Conservation (phyloP, 805 yeast genomes). For the Saccharomycopsis schoenii region DNA sequence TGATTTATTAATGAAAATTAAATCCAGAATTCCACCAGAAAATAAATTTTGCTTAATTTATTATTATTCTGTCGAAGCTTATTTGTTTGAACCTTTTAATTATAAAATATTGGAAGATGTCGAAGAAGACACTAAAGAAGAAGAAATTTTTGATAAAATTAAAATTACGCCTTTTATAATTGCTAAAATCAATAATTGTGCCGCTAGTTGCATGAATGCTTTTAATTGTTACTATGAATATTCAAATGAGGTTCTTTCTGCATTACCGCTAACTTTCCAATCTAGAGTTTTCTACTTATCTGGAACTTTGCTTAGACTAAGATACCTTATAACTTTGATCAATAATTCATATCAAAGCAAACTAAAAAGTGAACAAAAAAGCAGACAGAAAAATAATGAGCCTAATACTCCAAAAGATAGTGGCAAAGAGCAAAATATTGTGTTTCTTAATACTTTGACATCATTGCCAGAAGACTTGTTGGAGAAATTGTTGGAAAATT, state of each 20-base stretch:
- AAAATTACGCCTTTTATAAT: constrained; percentile 26
- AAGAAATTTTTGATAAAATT: neutral
- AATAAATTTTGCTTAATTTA: constrained; percentile 39
- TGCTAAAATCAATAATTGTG: constrained; percentile 39
- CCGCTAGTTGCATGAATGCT: constrained; percentile 43
- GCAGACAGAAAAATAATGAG: neutral
- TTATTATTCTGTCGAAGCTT: constrained; percentile 56
- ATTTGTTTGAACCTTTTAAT: constrained; percentile 47
- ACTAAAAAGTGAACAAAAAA: constrained; percentile 15
- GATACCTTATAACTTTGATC: constrained; percentile 45
- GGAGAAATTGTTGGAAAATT: constrained; percentile 19
- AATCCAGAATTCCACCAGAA: constrained; percentile 28
- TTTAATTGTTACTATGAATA: constrained; percentile 39
- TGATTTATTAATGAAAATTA: constrained; percentile 33
- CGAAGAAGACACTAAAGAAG: neutral
- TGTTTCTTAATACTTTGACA: neutral
- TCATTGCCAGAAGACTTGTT: constrained; percentile 34
- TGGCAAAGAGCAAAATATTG: neutral
- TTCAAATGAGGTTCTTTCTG: constrained; percentile 37
- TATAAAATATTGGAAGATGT: constrained; percentile 19
- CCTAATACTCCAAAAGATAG: neutral
- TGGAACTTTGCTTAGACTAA: constrained; percentile 48
- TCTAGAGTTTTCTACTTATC: constrained; percentile 54
- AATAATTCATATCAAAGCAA: constrained; percentile 37
- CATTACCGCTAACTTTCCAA: constrained; percentile 47